Base-by-base conservation (phyloP, 2,329 filamentous ascomycete genomes). In the Bertia moriformis region DNA sequence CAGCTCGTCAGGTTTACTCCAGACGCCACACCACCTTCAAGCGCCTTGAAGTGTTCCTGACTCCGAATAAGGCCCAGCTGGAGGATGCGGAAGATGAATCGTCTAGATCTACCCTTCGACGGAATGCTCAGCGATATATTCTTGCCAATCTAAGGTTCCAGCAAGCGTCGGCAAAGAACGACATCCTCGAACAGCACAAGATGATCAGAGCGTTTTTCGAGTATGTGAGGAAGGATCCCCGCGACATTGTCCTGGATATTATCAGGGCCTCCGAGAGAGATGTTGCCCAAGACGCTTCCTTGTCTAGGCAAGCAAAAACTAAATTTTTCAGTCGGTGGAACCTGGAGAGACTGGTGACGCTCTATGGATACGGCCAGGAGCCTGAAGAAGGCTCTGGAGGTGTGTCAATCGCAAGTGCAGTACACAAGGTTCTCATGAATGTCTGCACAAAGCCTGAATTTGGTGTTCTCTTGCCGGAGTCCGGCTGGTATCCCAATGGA, bases 1-100 rank as follows among this genome's bases (percentile, higher is more conserved):
- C 71, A 39, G 71, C 73, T 10, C 63, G 62, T 41, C 61, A 65
- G 29, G 58, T 78, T n/a, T 76, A 75, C 49, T 56, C 62, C 37
- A 65, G 66, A 42, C 62, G 71, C 40, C 70, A 78, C 48, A 68
- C 69, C 40, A 74, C 72, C 0, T 69, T 78, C 15, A 71, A 71
- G 47, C 66, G 68, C 18, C 51, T 79, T 4, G 67, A 73, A n/a
- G 59, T 68, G 15, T 72, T 75, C 43, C 61, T 80, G 13, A 62
- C 61, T 7, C 56, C 69, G 3, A 61, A 62, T 17, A 35, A 35
- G 15, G 10, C 32, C 15, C 32, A 35, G 17, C 32, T 12, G 22
- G 55, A 61, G 41, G 52, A 56, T 27, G 51, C 52, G 0, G 54
- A 57, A 2, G 62, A 62, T 19, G 65, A 67, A 18, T 53, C 56